phyloP scores from a whole-genome alignment of 2,329 filamentous ascomycete genomes.

The Thermoascus crustaceus region DNA sequence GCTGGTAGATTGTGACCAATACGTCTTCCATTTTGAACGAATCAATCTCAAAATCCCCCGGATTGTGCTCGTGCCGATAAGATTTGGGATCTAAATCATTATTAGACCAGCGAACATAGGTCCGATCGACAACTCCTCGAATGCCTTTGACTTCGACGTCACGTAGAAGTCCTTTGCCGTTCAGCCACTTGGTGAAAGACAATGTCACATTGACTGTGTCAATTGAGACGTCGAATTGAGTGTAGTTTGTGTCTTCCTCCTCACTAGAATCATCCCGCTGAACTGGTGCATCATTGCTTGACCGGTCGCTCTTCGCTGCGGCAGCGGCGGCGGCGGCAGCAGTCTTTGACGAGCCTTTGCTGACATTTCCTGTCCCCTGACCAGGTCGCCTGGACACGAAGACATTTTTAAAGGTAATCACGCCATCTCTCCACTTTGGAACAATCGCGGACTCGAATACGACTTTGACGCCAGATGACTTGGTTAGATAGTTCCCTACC shows the following conservation, averaged over 20 bases:
- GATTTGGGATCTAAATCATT: constrained; percentile 71
- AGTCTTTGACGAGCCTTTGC: constrained; percentile 78
- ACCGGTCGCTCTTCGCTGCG: constrained; percentile 44
- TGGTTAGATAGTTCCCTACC: constrained; percentile 91
- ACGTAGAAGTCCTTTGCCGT: constrained; percentile 81
- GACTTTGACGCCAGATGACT: constrained; percentile 85
- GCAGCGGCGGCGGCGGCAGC: constrained; percentile 81
- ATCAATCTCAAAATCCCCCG: constrained; percentile 94
- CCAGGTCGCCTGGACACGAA: constrained; percentile 89
- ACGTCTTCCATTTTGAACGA: constrained; percentile 94
- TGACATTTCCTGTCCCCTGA: constrained; percentile 71
- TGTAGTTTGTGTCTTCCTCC: constrained; percentile 90
- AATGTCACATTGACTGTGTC: constrained; percentile 93
- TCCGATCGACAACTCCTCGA: constrained; percentile 84
- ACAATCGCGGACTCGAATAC: constrained; percentile 98
- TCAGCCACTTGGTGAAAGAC: constrained; percentile 99
- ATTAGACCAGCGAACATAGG: constrained; percentile 64
- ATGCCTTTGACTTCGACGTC: constrained; percentile 94
- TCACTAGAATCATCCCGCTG: constrained; percentile 29
- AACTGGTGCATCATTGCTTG: constrained; percentile 33
- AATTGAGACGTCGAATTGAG: constrained; percentile 91
- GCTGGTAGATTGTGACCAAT: constrained; percentile 84
- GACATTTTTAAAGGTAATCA: constrained; percentile 94
- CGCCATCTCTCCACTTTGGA: constrained; percentile 87
- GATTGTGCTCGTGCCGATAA: constrained; percentile 77